Evolutionary conservation across 768 basidiomycete genomes (phyloP).

Genomic region (Ramaria rubella): DNA sequence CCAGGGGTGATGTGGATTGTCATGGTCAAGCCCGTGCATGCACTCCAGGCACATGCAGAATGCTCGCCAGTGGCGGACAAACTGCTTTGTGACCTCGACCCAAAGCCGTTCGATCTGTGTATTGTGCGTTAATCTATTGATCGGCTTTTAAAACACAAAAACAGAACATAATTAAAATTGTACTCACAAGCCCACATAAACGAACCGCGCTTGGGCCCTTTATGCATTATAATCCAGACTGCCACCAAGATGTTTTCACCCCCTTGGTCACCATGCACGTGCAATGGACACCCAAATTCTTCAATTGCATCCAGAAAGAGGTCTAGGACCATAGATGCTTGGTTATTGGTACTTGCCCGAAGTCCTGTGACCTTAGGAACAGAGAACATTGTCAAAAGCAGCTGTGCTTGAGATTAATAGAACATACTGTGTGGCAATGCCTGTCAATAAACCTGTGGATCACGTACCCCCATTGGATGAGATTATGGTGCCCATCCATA

Average conservation of each 20-base stretch:
- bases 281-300: conserved; percentile 25
- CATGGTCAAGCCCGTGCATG: conserved; percentile 3
- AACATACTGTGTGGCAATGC: conserved; percentile 7
- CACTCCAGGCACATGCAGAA: too few relatives aligned
- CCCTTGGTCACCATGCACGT: conserved; percentile 34
- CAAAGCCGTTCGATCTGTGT: too few relatives aligned
- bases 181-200: conserved; percentile 33
- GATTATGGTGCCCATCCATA: too few relatives aligned
- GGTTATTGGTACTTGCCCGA: conserved; percentile 37
- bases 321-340: conserved; percentile 32
- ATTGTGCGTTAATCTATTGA: not conserved
- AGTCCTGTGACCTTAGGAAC: too few relatives aligned
- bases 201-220: conserved; percentile 21
- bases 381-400: too few relatives aligned
- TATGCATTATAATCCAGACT: too few relatives aligned
- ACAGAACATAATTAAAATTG: not conserved
- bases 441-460: too few relatives aligned
- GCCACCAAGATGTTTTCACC: conserved; percentile 32
- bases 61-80: too few relatives aligned
- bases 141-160: not conserved
- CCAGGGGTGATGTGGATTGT: conserved; percentile 8
- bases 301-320: too few relatives aligned
- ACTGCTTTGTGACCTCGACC: too few relatives aligned
- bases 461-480: conserved; percentile 19
- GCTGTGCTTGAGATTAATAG: not conserved